A percentile compares a stretch with the other conserved stretches of the same genome.
These are phyloP conservation scores for Schwanniomyces vanrijiae DNA, from an alignment of 805 yeast genomes.

Conservation along the genomic window DNA sequence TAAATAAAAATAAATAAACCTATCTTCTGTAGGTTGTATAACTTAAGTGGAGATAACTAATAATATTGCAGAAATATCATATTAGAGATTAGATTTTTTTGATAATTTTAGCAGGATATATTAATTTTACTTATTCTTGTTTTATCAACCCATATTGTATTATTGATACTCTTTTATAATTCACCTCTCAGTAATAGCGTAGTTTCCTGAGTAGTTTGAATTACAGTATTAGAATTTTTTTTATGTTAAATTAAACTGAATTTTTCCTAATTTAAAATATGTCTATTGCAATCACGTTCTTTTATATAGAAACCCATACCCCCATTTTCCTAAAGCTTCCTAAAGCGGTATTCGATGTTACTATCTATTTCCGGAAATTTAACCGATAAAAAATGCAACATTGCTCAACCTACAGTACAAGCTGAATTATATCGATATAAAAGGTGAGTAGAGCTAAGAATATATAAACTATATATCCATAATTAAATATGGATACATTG, in stretches of 20 bases:
- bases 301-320: not conserved
- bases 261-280: not conserved
- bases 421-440: not conserved
- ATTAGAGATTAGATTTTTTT: no score
- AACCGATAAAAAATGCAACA: not conserved
- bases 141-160: no score
- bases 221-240: not conserved
- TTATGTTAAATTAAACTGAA: not conserved
- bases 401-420: not conserved
- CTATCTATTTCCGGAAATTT: not conserved
- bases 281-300: not conserved
- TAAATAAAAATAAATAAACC: no score
- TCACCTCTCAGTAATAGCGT: slow-evolving; percentile 46
- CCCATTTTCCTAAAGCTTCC: not conserved
- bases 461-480: no score
- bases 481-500: no score
- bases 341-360: not conserved
- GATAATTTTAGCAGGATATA: no score
- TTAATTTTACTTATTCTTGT: no score
- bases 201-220: slow-evolving; percentile 17
- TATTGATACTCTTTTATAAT: no score
- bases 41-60: no score
- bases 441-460: no score
- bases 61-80: no score
- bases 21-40: no score